These are phyloP conservation scores for Bruguiera parviflora DNA, from an alignment of 345 rosid genomes.

Conservation along the genomic window DNA sequence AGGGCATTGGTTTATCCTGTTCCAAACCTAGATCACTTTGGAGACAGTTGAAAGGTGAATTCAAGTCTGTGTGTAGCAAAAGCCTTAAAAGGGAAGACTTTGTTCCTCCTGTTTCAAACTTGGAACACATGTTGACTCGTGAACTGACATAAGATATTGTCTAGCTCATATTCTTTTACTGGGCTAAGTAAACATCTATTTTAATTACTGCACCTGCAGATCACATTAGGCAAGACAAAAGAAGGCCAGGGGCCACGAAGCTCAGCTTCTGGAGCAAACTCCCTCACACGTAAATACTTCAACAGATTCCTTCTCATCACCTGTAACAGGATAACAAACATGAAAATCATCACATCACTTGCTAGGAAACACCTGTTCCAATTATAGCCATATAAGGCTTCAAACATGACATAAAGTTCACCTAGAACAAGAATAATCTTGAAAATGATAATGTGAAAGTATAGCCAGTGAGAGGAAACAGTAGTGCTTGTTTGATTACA, in stretches of 20 bases:
- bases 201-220: conserved; percentile 62
- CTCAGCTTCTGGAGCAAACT: conserved; percentile 82
- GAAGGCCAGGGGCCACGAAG: conserved; percentile 62
- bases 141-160: neutral
- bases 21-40: too few relatives aligned
- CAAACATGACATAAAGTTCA: too few relatives aligned
- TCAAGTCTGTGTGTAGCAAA: too few relatives aligned
- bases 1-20: too few relatives aligned
- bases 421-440: too few relatives aligned
- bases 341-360: conserved; percentile 4
- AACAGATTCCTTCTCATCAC: conserved; percentile 80
- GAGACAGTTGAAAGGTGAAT: too few relatives aligned
- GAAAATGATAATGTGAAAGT: too few relatives aligned
- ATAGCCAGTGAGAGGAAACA: too few relatives aligned
- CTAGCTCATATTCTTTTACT: neutral
- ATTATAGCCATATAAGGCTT: neutral
- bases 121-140: too few relatives aligned
- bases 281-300: conserved; percentile 66
- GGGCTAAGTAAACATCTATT: neutral
- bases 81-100: too few relatives aligned
- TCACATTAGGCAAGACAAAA: conserved; percentile 70
- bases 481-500: too few relatives aligned
- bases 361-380: conserved; percentile 1
- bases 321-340: conserved; percentile 31
- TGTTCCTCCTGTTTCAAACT: too few relatives aligned